Percentiles rank a stretch among this genome's conserved stretches.
Conservation (phyloP, 225 moss, liverwort and hornwort genomes). For the Anthoceros angustus region DNA sequence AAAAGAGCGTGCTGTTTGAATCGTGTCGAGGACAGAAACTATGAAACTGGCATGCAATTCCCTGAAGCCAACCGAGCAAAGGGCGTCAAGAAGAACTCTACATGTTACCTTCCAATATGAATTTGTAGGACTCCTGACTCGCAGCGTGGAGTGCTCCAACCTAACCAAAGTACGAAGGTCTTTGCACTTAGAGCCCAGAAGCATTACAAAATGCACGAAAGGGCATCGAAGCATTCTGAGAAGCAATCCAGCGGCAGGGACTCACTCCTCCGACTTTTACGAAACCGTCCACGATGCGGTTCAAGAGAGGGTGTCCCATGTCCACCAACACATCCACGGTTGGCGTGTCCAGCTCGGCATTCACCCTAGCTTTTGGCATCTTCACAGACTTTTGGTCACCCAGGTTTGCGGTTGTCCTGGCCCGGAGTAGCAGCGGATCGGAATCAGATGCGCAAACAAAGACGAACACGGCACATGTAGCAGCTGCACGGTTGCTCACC, state of each 20-base stretch:
- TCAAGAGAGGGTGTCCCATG: constrained; percentile 73
- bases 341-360: constrained; percentile 23
- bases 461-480: no score
- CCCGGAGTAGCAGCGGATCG: no score
- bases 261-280: constrained; percentile 63
- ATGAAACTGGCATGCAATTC: no score
- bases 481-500: no score
- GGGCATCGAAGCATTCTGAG: no score
- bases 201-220: neutral
- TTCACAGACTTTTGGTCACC: constrained; percentile 16
- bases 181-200: neutral
- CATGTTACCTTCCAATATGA: constrained; percentile 25
- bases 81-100: neutral
- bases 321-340: constrained; percentile 44
- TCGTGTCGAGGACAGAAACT: no score
- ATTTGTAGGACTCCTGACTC: constrained; percentile 45
- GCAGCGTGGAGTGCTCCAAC: constrained; percentile 85
- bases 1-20: neutral
- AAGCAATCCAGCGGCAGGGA: neutral
- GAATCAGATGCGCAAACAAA: no score
- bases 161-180: neutral
- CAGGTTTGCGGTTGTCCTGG: no score
- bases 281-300: constrained; percentile 75
- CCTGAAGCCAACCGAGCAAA: neutral
- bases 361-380: constrained; percentile 27